phyloP scores from a whole-genome alignment of 148 eudicot species.

The Dysphania ambrosioides region DNA sequence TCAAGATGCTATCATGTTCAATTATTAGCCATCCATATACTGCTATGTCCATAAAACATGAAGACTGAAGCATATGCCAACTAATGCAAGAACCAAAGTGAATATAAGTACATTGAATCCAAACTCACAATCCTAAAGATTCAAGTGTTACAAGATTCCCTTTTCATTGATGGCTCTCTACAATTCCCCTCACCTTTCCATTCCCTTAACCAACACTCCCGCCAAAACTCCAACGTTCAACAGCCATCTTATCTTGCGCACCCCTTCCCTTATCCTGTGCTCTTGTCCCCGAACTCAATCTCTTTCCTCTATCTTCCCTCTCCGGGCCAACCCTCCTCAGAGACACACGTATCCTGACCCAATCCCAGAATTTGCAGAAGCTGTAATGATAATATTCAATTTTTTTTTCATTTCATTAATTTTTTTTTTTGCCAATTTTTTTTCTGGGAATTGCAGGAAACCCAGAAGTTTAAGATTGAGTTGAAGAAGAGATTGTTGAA shows the following conservation, averaged over 20 bases:
- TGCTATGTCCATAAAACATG: not conserved
- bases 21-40: not conserved
- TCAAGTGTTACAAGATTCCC: not conserved
- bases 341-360: conserved; percentile 50
- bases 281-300: conserved; percentile 10
- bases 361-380: conserved; percentile 47
- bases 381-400: conserved; percentile 26
- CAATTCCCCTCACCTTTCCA: not conserved
- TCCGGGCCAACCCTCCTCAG: conserved; percentile 31
- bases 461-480: conserved; percentile 45
- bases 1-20: not conserved
- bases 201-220: conserved; percentile 26
- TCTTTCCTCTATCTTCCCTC: conserved; percentile 16
- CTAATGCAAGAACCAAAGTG: not conserved
- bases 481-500: conserved; percentile 35
- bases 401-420: not conserved
- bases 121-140: not conserved
- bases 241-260: conserved; percentile 25
- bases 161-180: not conserved
- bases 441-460: conserved; percentile 34
- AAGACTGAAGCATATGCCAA: not conserved
- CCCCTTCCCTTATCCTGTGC: conserved; percentile 25
- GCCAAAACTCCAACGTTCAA: conserved; percentile 36
- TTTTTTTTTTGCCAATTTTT: not conserved
- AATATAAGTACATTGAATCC: not conserved